Evolutionary conservation across 75 land plant genomes (phyloP).

Genomic region (Pinus taeda): DNA sequence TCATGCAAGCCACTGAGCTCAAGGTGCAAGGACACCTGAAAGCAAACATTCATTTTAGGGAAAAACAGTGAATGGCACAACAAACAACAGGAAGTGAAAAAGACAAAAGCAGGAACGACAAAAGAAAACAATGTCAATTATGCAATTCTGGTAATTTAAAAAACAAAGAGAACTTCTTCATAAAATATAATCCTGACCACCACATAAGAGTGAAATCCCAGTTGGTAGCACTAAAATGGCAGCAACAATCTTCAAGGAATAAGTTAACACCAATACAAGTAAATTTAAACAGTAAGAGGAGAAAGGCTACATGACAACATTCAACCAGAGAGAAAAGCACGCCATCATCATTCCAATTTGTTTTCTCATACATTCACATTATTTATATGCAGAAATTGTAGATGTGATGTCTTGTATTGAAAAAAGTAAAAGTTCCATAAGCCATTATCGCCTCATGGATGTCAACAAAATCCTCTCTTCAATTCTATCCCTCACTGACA

Average conservation of each 20-base stretch:
- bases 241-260: background rate
- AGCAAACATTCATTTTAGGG: background rate
- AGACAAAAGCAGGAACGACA: background rate
- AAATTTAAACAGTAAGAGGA: background rate
- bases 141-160: background rate
- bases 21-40: background rate
- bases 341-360: background rate
- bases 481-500: background rate
- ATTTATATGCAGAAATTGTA: background rate
- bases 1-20: background rate
- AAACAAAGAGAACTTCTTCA: background rate
- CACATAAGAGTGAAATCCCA: background rate
- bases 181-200: background rate
- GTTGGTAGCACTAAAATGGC: background rate
- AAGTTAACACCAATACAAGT: background rate
- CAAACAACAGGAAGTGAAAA: background rate
- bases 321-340: background rate
- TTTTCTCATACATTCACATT: background rate
- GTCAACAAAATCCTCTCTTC: background rate
- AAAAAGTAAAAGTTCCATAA: background rate
- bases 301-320: background rate
- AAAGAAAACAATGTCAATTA: background rate
- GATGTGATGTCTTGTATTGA: background rate
- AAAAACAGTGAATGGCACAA: background rate
- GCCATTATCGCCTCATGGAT: background rate